Conservation (phyloP, 106 monocot genomes). For the Acanthochlamys bracteata region DNA sequence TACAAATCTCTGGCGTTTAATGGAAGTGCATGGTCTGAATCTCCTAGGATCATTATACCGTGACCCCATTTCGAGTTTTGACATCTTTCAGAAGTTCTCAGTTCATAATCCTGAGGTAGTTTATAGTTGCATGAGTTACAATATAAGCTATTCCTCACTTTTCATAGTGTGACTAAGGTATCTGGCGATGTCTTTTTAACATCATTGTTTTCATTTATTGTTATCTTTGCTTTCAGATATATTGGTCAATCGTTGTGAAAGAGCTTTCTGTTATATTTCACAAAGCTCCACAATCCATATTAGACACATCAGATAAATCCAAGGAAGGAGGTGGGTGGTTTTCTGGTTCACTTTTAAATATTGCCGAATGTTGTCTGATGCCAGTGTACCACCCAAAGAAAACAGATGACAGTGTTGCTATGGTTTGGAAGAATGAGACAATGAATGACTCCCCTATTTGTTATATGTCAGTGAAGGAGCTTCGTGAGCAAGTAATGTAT, state of each 20-base stretch:
- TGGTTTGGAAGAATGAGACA: slow-evolving; percentile 84
- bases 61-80: slow-evolving; percentile 74
- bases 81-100: slow-evolving; percentile 60
- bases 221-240: slow-evolving; percentile 38
- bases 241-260: slow-evolving; percentile 75
- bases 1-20: slow-evolving; percentile 66
- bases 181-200: too few species aligned
- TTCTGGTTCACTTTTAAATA: slow-evolving; percentile 65
- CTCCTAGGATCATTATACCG: slow-evolving; percentile 65
- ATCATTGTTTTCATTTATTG: not conserved
- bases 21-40: slow-evolving; percentile 63
- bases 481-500: slow-evolving; percentile 87
- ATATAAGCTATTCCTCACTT: not conserved
- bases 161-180: too few species aligned
- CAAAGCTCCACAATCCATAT: slow-evolving; percentile 45
- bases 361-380: slow-evolving; percentile 75
- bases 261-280: slow-evolving; percentile 68
- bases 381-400: slow-evolving; percentile 42
- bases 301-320: slow-evolving; percentile 53
- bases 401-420: slow-evolving; percentile 61
- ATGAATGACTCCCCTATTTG: slow-evolving; percentile 56
- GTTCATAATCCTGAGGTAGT: slow-evolving; percentile 58
- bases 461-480: slow-evolving; percentile 52
- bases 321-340: slow-evolving; percentile 67
- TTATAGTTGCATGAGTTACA: not conserved